Evolutionary conservation across 495 filamentous ascomycete species (phyloP), one percentile per base, ranked within the genome.

Genomic region (Sporormia fimetaria): DNA sequence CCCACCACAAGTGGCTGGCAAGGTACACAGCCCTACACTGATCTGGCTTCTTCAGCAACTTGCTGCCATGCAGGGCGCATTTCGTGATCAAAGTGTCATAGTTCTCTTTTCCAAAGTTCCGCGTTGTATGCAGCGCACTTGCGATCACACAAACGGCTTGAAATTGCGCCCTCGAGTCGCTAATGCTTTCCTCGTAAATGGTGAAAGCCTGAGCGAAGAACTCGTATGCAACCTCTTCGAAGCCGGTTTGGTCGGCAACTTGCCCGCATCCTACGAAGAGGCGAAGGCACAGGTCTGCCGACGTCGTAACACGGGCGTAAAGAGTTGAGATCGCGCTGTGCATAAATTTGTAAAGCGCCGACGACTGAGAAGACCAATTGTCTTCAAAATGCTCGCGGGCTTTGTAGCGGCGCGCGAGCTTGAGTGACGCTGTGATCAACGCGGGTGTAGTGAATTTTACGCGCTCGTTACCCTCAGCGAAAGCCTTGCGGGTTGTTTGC

Each of bases 41-140:
- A 53, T 98, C 90, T 4, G 90, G 90, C 64, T 96, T 98, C 66
- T 95, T 92, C 47, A 98, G 71, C 36, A 98, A 70, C 60, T 96
- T 96, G 63, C 87, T 95, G 12, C 88, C 92, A 58, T 98, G 92
- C 36, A 94, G 70, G 5, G 90, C 92, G 45, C 83, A 87, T 65
- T 98, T 98, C 11, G 90, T 98, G 52, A 98, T 98, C 17, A 98
- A 69, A 3, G 90, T 96, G 60, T 98, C 90, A 57, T 96, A 98
- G 52, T 96, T 96, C 66, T 98, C 90, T 57, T 84, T 87, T 15
- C 78, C 75, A 60, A 98, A 96, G 40, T 84, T 78, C 39, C 88
- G 69, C 2, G 84, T 83, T 23, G 79, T 76, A 54, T 94, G 86
- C 30, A 98, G 63, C 11, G 84, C 87, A 43, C 81, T 84, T 2